Base-by-base conservation (phyloP, 1,284 basidiomycete species). In the Ustilago vetiveriae region DNA sequence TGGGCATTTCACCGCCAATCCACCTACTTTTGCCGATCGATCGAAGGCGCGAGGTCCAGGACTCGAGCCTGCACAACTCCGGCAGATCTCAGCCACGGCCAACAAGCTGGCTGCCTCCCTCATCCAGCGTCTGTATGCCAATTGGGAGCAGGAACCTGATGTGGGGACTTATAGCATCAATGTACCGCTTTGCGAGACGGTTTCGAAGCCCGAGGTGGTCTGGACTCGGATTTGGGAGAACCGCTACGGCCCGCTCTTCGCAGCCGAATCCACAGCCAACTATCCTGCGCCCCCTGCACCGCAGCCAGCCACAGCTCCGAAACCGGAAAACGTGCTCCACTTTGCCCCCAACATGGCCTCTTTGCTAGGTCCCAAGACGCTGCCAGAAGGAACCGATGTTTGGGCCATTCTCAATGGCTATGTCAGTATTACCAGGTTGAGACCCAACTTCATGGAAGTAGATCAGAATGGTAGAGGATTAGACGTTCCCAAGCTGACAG, bases 161-260 rank as follows among this genome's bases (percentile, higher is more conserved):
- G 72, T 75, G 2, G 57, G 64, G n/a, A 55, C 47, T 39, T 82
- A 82, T 41, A 67, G 66, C 23, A 74, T 82, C 57, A 82, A 82
- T 55, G 66, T 82, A 0, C 80, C 80, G 5, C 69, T 82, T 22
- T 53, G 55, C 32, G 78, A 78, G 44, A 74, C 73, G 4, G 39
- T 82, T n/a, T 19, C 24, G 6, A 43, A 65, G 4, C 76, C 79
- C 7, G 50, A 70, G 19, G 66, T 82, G 9, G 52, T 69, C 22
- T 82, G 78, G 76, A 81, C 79, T 4, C 43, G 62, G 3, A 67
- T 80, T 33, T 82, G 80, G 80, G 47, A 63, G 30, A 78, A 70
- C 37, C 50, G 57, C 19, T 78, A 75, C 43, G 72, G 71, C 4
- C 69, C 66, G 16, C 50, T 76, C 16, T 71, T 62, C 23, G 62